Percentiles rank a stretch among this genome's conserved stretches.
Evolutionary conservation across 2,329 filamentous ascomycete species (phyloP).

Genomic region (Xylaria sp.): DNA sequence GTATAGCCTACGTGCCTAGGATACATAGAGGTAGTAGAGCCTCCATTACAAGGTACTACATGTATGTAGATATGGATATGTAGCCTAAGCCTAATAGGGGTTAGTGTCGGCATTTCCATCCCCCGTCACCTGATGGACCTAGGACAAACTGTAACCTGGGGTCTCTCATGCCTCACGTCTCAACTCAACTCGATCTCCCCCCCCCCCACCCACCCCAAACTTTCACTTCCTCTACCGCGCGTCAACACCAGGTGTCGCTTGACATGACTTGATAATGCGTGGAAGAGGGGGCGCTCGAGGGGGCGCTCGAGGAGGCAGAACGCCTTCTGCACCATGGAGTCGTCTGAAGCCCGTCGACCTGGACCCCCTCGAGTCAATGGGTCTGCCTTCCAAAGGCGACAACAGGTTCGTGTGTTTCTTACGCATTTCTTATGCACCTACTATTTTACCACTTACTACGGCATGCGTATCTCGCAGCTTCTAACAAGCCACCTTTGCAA

Average conservation of each 20-base stretch:
- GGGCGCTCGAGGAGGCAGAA: constrained; percentile 37
- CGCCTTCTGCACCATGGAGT: constrained; percentile 63
- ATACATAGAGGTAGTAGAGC: too few species aligned
- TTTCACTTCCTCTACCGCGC: background rate
- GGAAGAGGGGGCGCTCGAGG: constrained; percentile 38
- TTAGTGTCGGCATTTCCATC: background rate
- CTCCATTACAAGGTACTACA: too few species aligned
- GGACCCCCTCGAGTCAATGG: constrained; percentile 80
- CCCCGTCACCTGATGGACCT: too few species aligned
- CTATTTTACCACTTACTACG: background rate
- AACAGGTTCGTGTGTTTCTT: constrained; percentile 60
- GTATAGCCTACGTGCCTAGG: too few species aligned
- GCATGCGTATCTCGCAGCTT: too few species aligned
- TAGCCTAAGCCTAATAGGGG: too few species aligned
- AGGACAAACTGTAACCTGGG: too few species aligned
- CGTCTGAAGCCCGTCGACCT: constrained; percentile 73
- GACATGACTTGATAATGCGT: constrained; percentile 40
- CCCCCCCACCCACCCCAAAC: background rate
- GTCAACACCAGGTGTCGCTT: constrained; percentile 14
- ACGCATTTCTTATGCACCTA: constrained; percentile 1
- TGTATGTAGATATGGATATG: too few species aligned
- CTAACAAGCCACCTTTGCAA: constrained; percentile 3
- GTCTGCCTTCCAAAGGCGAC: constrained; percentile 90
- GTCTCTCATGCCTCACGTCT: too few species aligned
- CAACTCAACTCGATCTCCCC: background rate